These are phyloP conservation scores for Metroxylon sagu DNA, from an alignment of 176 grass and related monocot species.

Conservation along the genomic window DNA sequence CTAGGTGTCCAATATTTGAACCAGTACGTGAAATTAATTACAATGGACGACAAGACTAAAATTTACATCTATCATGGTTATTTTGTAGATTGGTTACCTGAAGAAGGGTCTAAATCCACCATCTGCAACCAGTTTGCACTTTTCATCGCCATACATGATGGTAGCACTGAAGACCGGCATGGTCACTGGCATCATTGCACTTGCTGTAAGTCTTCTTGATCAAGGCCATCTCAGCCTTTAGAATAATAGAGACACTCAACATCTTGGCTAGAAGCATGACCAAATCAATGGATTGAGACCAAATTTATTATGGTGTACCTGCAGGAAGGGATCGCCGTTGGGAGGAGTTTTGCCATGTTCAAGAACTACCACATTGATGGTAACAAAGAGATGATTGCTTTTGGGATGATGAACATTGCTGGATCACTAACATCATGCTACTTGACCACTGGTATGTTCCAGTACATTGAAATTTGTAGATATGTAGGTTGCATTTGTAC, in stretches of 20 bases:
- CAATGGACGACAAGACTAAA: too few relatives aligned
- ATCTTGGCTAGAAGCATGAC: too few relatives aligned
- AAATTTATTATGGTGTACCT: background rate
- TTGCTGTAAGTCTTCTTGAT: slow-evolving; percentile 45
- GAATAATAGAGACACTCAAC: too few relatives aligned
- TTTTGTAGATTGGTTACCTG: slow-evolving; percentile 65
- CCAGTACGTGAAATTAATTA: too few relatives aligned
- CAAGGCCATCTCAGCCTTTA: too few relatives aligned
- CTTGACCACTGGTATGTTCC: slow-evolving; percentile 52
- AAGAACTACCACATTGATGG: slow-evolving; percentile 98
- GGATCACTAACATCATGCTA: slow-evolving; percentile 95
- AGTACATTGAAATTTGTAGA: background rate
- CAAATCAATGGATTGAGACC: too few relatives aligned
- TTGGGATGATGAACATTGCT: slow-evolving; percentile 81
- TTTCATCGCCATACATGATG: slow-evolving; percentile 61
- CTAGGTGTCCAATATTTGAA: too few relatives aligned
- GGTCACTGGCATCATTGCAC: slow-evolving; percentile 74
- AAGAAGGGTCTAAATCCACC: slow-evolving; percentile 86
- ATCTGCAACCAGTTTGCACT: slow-evolving; percentile 48
- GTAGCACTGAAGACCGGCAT: slow-evolving; percentile 78
- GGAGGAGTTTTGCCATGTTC: slow-evolving; percentile 89
- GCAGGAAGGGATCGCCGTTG: slow-evolving; percentile 96
- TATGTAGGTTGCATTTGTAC: too few relatives aligned
- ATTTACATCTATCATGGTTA: too few relatives aligned
- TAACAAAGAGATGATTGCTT: slow-evolving; percentile 97